These are phyloP conservation scores for Chenopodium suecicum DNA, from an alignment of 148 eudicot species.

Conservation along the genomic window DNA sequence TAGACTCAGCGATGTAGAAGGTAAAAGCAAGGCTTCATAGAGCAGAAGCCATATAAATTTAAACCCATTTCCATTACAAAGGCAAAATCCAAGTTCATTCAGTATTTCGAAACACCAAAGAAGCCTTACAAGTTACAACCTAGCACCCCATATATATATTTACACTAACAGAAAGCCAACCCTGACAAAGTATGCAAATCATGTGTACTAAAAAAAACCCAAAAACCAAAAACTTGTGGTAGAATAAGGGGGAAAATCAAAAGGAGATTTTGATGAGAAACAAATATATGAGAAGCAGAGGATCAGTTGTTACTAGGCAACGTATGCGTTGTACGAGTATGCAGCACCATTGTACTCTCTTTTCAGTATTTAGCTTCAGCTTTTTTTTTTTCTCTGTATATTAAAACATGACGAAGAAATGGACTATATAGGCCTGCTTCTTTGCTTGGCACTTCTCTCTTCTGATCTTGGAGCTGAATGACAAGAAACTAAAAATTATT, in stretches of 20 bases:
- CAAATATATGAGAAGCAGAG: slow-evolving; percentile 11
- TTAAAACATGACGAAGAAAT: not conserved
- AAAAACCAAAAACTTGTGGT: slow-evolving; percentile 27
- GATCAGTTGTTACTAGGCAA: slow-evolving; percentile 26
- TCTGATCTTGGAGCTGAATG: slow-evolving; percentile 53
- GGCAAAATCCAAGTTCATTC: slow-evolving; percentile 25
- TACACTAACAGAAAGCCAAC: slow-evolving; percentile 27
- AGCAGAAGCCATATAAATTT: slow-evolving; percentile 2
- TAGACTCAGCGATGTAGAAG: not conserved
- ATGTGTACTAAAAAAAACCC: slow-evolving; percentile 22
- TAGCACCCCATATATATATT: slow-evolving; percentile 41
- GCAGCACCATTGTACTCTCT: slow-evolving; percentile 3
- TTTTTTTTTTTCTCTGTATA: slow-evolving; percentile 23
- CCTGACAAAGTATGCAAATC: slow-evolving; percentile 26
- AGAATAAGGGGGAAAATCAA: slow-evolving; percentile 24
- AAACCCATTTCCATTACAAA: slow-evolving; percentile 31
- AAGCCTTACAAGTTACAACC: slow-evolving; percentile 37
- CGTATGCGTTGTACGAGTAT: slow-evolving; percentile 17
- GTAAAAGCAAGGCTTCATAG: not conserved
- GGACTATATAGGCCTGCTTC: slow-evolving; percentile 39
- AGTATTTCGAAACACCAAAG: slow-evolving; percentile 26
- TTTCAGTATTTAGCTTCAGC: slow-evolving; percentile 27
- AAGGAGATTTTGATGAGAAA: slow-evolving; percentile 28
- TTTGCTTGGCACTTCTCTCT: slow-evolving; percentile 44
- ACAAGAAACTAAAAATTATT: slow-evolving; percentile 1